Evolutionary conservation across 2,329 filamentous ascomycete genomes (phyloP), one percentile per base, ranked within the genome.

Genomic region (Apiospora malaysiana): DNA sequence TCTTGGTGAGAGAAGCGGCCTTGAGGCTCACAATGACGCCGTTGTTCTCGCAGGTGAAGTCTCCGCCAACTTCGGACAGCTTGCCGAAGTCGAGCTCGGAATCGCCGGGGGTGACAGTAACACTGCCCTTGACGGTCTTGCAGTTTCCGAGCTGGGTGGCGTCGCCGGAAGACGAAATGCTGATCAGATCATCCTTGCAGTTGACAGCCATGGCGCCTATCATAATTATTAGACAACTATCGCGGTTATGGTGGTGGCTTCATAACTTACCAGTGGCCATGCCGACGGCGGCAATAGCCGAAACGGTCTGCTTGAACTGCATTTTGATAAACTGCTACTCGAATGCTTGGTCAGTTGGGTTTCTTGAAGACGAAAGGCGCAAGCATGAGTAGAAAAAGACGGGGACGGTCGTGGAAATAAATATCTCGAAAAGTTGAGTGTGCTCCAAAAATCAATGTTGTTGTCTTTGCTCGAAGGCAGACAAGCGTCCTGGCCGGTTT

Each of bases 71-170:
- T 42, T 72, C 56, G 73, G 85, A 76, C 78, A 88, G 77, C 65
- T 89, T 82, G 68, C 91, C 83, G 74, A 98, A 82, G 70, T 84
- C 82, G 75, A 97, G 86, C 73, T 82, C 81, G 66, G 88, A 88
- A 68, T 86, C 82, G 49, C 90, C 86, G 68, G 81, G 79, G 47
- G 85, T 84, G 73, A 86, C 86, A 74, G 97, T 87, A 73, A 89
- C 86, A 80, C 88, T 87, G 78, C 92, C 94, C 68, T 88, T 83
- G 79, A 93, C 87, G 70, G 88, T 92, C n/a, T 83, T 80, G 88
- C 95, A 97, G 74, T 79, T 78, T 69, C 87, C 81, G 72, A 95
- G 83, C 67, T 80, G 80, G 23, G 85, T 86, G 71, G 88, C 90
- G 79, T 93, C 87, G 76, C 89, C 88, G 70, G 85, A 87, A 82